These are phyloP conservation scores for Lophiotrema nucula DNA, from an alignment of 495 filamentous ascomycete genomes.

Conservation along the genomic window DNA sequence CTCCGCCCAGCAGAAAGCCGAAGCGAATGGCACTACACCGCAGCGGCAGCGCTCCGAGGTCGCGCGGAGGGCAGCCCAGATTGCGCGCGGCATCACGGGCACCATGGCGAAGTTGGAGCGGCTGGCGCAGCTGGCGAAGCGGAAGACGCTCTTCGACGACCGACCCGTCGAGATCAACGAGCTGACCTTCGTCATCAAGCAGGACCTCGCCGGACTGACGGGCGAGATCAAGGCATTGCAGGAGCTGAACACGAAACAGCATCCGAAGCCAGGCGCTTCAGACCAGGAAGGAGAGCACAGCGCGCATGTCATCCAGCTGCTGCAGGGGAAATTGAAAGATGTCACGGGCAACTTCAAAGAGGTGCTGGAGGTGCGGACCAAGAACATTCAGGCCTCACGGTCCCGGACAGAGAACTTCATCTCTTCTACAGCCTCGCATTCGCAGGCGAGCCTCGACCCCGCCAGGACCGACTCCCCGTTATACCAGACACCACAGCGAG, in stretches of 20 bases:
- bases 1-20: constrained; percentile 66
- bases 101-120: constrained; percentile 95
- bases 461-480: constrained; percentile 69
- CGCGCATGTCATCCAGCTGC: constrained; percentile 90
- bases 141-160: constrained; percentile 97
- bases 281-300: constrained; percentile 95
- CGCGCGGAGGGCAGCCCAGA: constrained; percentile 82
- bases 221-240: constrained; percentile 80
- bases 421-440: constrained; percentile 78
- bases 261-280: constrained; percentile 52
- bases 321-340: constrained; percentile 93
- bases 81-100: constrained; percentile 78
- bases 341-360: constrained; percentile 96
- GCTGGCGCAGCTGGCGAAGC: constrained; percentile 87
- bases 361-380: constrained; percentile 91
- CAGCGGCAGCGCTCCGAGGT: constrained; percentile 68
- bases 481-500: constrained; percentile 75
- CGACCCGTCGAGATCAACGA: constrained; percentile 95
- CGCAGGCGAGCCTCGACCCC: constrained; percentile 50
- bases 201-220: constrained; percentile 88
- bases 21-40: constrained; percentile 61
- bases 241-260: constrained; percentile 66
- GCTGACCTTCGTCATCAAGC: constrained; percentile 94
- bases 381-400: constrained; percentile 94
- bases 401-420: constrained; percentile 95